Conservation (phyloP, 2,329 filamentous ascomycete genomes). For the Trichoderma simmonsii region DNA sequence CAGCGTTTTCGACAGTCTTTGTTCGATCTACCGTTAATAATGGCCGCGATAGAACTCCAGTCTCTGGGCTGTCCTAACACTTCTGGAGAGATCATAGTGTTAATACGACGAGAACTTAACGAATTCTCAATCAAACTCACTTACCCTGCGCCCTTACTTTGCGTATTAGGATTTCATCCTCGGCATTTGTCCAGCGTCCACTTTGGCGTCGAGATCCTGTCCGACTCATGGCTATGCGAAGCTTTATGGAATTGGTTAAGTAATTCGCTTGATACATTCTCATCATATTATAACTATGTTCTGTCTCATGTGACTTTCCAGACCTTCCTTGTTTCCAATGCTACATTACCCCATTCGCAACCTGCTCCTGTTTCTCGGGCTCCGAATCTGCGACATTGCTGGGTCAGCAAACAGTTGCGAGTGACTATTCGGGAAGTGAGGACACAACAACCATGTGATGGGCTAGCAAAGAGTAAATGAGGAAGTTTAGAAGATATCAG, state of each 20-base stretch:
- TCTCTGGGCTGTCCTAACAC: background rate
- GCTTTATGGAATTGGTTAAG: background rate
- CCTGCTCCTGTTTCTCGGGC: background rate
- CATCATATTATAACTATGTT: background rate
- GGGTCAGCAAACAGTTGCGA: background rate
- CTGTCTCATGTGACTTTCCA: background rate
- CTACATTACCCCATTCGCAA: background rate
- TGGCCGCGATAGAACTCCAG: background rate
- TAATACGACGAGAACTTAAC: background rate
- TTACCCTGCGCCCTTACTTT: background rate
- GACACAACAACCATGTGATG: background rate
- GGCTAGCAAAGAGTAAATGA: background rate
- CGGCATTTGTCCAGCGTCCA: background rate
- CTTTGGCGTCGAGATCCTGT: background rate
- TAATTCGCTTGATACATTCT: background rate
- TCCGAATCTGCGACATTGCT: background rate
- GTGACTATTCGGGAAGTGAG: background rate
- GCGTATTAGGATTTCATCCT: background rate
- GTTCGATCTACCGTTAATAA: background rate
- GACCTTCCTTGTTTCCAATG: background rate
- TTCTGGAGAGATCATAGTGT: background rate
- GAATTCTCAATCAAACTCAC: background rate
- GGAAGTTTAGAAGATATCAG: background rate
- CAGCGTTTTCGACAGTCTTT: background rate
- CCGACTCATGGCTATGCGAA: background rate